Evolutionary conservation across 1,284 basidiomycete genomes (phyloP), one percentile per base, ranked within the genome.

Genomic region (Pholiota adiposa): DNA sequence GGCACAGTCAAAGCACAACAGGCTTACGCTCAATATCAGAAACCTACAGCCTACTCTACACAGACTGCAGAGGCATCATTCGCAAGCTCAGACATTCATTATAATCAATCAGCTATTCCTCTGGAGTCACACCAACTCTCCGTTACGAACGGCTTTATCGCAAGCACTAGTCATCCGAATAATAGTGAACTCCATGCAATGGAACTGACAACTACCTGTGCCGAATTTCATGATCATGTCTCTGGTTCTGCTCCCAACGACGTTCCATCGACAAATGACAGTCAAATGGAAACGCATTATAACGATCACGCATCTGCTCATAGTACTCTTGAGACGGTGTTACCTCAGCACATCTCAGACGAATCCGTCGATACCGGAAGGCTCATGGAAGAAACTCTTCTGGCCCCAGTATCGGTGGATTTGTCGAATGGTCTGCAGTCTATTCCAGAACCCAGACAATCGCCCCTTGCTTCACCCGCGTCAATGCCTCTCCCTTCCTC

Each of bases 401-500:
- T n/a, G n/a, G n/a, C 12, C 1, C 43, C 21, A 14, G 3, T 27
- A 46, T n/a, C 25, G 16, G 6, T 5, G 3, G 6, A 27, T 11
- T 18, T 38, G 7, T 18, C 51, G 19, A 53, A 34, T 29, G 38
- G 29, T 9, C 23, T 23, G 19, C 36, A 41, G 11, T 5, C 38
- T n/a, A 38, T 18, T 31, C 43, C 31, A 4, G 25, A 14, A 3
- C 14, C 44, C 25, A 8, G 14, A 46, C 23, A 27, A n/a, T 53
- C 41, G 2, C 33, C 43, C 23, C 25, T 44, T 11, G 38, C 56
- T 33, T 65, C 64, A 7, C 64, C 61, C 50, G 29, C 59, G 8
- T 50, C 55, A 11, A 53, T 63, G 27, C 61, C 64, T 41, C 57
- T 65, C 23, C 61, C 64, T 27, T 61, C 57, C 44, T 65, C 64